phyloP scores from a whole-genome alignment of 2,329 filamentous ascomycete genomes.

The Xylogone sp. region DNA sequence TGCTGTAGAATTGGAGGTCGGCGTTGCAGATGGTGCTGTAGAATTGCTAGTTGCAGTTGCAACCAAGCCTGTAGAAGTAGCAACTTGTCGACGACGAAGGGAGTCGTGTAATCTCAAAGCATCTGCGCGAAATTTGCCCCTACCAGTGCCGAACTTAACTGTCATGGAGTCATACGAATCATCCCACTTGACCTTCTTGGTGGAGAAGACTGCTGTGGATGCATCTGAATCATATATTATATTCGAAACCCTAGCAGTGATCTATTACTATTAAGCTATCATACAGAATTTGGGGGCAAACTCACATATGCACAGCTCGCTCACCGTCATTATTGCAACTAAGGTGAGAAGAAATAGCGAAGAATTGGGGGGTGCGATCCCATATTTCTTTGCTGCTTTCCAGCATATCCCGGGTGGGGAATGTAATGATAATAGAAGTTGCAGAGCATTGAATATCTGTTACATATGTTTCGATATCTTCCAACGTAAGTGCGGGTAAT shows the following conservation, averaged over 20 bases:
- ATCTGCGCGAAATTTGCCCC: constrained; percentile 3
- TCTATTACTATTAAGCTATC: neutral
- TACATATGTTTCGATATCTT: constrained; percentile 13
- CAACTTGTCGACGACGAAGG: neutral
- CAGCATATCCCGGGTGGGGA: neutral
- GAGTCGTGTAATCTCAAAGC: constrained; percentile 1
- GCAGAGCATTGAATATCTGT: constrained; percentile 8
- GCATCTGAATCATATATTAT: constrained; percentile 5
- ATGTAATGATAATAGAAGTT: constrained; percentile 5
- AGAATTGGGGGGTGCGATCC: constrained; percentile 4
- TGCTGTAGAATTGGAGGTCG: neutral
- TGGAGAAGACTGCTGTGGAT: constrained; percentile 5
- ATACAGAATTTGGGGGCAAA: neutral
- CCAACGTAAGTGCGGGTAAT: constrained; percentile 12
- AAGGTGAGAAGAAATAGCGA: constrained; percentile 8
- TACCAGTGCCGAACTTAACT: constrained; percentile 11
- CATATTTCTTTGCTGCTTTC: constrained; percentile 5
- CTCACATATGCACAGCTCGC: constrained; percentile 5
- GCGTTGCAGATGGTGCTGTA: neutral
- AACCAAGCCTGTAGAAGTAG: neutral
- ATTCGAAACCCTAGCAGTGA: constrained; percentile 3
- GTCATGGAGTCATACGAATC: constrained; percentile 13
- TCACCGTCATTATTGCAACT: constrained; percentile 10
- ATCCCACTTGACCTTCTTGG: constrained; percentile 6
- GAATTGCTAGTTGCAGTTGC: neutral